A percentile compares a stretch with the other conserved stretches of the same genome.
These are phyloP conservation scores for Epichloe elymi DNA, from an alignment of 2,329 filamentous ascomycete species.

Conservation along the genomic window DNA sequence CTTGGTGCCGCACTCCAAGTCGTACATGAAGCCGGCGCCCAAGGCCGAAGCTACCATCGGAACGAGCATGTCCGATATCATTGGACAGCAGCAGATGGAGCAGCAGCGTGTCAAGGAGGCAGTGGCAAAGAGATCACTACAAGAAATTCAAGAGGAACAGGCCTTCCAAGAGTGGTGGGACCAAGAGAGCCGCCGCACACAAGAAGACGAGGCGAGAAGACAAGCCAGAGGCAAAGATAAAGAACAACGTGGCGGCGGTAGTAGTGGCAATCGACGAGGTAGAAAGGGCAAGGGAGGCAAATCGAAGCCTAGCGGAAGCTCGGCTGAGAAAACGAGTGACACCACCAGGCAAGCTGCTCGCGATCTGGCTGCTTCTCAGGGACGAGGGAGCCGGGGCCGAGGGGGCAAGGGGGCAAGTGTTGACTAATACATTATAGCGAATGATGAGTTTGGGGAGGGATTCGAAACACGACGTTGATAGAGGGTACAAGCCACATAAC, in stretches of 20 bases:
- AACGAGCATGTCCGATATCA: slow-evolving; percentile 75
- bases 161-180: slow-evolving; percentile 97
- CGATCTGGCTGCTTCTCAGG: neutral
- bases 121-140: slow-evolving; percentile 72
- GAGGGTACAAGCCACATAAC: neutral
- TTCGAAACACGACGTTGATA: neutral
- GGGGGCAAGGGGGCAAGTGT: slow-evolving; percentile 5
- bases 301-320: slow-evolving; percentile 8
- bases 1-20: slow-evolving; percentile 46
- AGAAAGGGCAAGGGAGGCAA: slow-evolving; percentile 17
- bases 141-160: slow-evolving; percentile 94
- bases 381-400: neutral
- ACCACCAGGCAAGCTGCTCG: slow-evolving; percentile 5
- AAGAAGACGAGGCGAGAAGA: slow-evolving; percentile 43
- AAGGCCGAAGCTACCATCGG: slow-evolving; percentile 53
- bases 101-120: slow-evolving; percentile 74
- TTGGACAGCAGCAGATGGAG: slow-evolving; percentile 73
- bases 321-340: slow-evolving; percentile 9
- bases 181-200: slow-evolving; percentile 61
- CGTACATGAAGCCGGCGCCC: slow-evolving; percentile 41
- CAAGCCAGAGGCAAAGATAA: slow-evolving; percentile 28
- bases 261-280: slow-evolving; percentile 15
- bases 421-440: neutral
- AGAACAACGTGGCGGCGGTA: slow-evolving; percentile 7
- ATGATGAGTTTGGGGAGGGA: neutral